Evolutionary conservation across 192 early-diverging fungal species (phyloP), one percentile per base, ranked within the genome.

Genomic region (Backusella mclennaniae): DNA sequence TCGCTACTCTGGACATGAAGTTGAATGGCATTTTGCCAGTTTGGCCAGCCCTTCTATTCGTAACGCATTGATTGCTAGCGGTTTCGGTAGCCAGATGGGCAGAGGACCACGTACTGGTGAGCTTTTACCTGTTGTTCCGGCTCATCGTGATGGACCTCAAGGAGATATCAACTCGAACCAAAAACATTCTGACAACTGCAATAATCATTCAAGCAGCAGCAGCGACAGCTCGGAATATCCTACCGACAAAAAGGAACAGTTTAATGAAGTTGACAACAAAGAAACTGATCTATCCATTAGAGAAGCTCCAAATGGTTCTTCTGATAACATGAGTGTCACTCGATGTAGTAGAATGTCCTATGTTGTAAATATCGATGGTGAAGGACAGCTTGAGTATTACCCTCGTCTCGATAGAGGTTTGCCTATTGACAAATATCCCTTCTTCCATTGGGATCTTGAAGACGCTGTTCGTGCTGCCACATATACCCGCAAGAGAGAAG

Each of bases 401-500:
- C 35, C 67, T 59, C 5, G 35, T 35, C 26, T 49, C 1, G 73
- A 75, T 29, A 31, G 74, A 19, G 67, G 67, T 7, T 46, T 79
- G 0, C 72, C 73, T 6, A 46, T 44, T 19, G 78, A 79, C 26
- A 42, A 41, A 42, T 75, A 79, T 69, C 67, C 66, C 6, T 79
- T 68, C 52, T 79, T 79, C 52, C 78, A 79, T 38, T 79, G 73
- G 63, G 73, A 79, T 56, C 23, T 79, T 26, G 78, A 79, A 31
- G 72, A 74, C 52, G 78, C 78, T 1, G 73, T 75, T 23, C 66
- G 73, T 21, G 73, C 78, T 23, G 78, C 78, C 26, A 36, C 33
- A 39, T 69, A 38, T 69, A 69, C 67, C 67, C 35, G 36, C 35
- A 39, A 41, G 21, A 35, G 35, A 36, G 21, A 38, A 21, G 2